Evolutionary conservation across 2,329 filamentous ascomycete genomes (phyloP).

Genomic region (Exophiala aquamarina): DNA sequence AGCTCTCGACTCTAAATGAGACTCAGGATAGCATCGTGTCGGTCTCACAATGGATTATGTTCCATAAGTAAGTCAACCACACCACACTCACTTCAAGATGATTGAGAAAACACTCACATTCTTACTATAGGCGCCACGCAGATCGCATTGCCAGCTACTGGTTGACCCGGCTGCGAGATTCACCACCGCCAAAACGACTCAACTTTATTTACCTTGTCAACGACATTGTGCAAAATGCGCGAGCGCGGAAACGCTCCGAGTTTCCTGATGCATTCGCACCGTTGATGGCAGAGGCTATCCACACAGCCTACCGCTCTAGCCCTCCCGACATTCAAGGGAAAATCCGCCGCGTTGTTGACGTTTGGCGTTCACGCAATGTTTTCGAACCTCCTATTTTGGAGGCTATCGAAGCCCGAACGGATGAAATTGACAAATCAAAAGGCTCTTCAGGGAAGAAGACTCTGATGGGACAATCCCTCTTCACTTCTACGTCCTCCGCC

Average conservation of each 20-base stretch:
- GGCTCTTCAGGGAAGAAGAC: conserved; percentile 48
- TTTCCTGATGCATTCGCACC: conserved; percentile 91
- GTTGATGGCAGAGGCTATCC: conserved; percentile 84
- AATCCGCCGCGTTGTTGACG: conserved; percentile 83
- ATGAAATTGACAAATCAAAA: conserved; percentile 62
- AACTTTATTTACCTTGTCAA: conserved; percentile 95
- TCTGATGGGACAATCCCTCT: conserved; percentile 68
- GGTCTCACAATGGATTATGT: conserved; percentile 99
- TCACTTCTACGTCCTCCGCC: conserved; percentile 56
- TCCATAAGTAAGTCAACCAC: conserved; percentile 70
- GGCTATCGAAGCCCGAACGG: conserved; percentile 74
- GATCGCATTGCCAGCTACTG: conserved; percentile 89
- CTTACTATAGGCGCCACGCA: conserved; percentile 74
- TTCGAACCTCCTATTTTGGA: conserved; percentile 80
- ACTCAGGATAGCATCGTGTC: conserved; percentile 96
- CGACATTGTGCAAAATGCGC: conserved; percentile 95
- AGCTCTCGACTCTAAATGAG: conserved; percentile 93
- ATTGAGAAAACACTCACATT: conserved; percentile 7
- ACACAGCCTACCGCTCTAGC: conserved; percentile 86
- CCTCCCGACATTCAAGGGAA: conserved; percentile 84
- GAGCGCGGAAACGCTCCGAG: conserved; percentile 86
- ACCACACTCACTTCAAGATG: conserved; percentile 2
- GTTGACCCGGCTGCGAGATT: conserved; percentile 86
- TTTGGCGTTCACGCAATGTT: conserved; percentile 84
- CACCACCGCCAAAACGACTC: conserved; percentile 78